Evolutionary conservation across 352 stramenopile species (phyloP).

Genomic region (Phytophthora lateralis): DNA sequence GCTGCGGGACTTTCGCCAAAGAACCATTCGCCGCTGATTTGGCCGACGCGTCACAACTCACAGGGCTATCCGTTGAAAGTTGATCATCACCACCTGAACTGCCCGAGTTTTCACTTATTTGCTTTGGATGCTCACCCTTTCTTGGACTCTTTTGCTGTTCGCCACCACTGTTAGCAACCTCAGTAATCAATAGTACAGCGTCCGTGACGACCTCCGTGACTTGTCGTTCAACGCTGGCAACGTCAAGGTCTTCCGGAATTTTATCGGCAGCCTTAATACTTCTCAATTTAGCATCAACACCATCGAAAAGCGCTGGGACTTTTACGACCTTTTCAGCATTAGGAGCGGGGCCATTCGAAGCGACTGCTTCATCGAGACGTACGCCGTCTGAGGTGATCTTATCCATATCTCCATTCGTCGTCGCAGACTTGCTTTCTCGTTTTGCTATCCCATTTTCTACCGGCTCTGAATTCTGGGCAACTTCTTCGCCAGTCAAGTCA

Average conservation of each 20-base stretch:
- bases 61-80: background rate
- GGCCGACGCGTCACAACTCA: background rate
- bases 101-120: conserved; percentile 12
- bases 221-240: conserved; percentile 8
- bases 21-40: background rate
- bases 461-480: conserved; percentile 1
- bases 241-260: background rate
- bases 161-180: conserved; percentile 12
- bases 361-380: background rate
- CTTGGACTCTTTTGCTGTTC: conserved; percentile 3
- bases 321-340: conserved; percentile 4
- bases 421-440: background rate
- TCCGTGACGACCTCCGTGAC: conserved; percentile 14
- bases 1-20: conserved; percentile 2
- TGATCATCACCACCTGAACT: conserved; percentile 13
- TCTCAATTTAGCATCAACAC: background rate
- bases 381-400: background rate
- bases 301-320: background rate
- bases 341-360: background rate
- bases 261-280: background rate
- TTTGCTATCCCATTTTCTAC: background rate
- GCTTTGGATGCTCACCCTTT: conserved; percentile 4
- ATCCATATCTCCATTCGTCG: conserved; percentile 2
- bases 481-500: conserved; percentile 35
- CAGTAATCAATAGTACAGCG: conserved; percentile 5